Evolutionary conservation across 306 rosid species (phyloP), one percentile per base, ranked within the genome.

Genomic region (Hippophae tibetana): DNA sequence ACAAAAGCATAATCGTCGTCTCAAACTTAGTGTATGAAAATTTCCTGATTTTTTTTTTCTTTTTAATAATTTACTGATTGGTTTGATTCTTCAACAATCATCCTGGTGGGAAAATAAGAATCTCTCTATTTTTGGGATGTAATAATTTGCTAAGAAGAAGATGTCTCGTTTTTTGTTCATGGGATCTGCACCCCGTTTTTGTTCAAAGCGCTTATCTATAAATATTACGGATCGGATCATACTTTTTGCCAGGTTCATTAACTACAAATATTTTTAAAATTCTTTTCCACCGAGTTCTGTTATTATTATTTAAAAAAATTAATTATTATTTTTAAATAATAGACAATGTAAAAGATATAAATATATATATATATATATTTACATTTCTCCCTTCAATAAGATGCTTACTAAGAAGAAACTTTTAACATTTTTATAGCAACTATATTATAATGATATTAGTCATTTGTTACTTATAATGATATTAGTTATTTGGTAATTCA

Each of bases 11-110:
- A 54, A 43, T 42, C 47, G 53, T 26, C 63, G 38, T 60, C 67
- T 75, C 69, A 71, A 68, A 76, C 79, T 78, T 74, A 60, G 74
- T 69, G 74, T 75, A 60, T 76, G 51, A 58, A 4, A 18, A 18
- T 18, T 18, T 18, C 23, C 23, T 18, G 23, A 18, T 18, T 18
- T 18, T 18, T 18, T 18, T 18, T 18, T 18, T 18, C 23, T 18
- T 18, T 18, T 18, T 18, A 18, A 18, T 18, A 18, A 18, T 18
- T 18, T 18, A 52, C 66, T 60, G 67, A 70, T 82, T 58, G 74
- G 67, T 71, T 73, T 78, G 56, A 75, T 71, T 75, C 81, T 78
- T 69, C 69, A 75, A 66, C 23, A 18, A 18, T 73, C 72, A 69
- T 74, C 74, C 42, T 55, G 65, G 65, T 78, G 73, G 73, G 56